Evolutionary conservation across 208 protist species (phyloP).

Genomic region (Willaertia magna): DNA sequence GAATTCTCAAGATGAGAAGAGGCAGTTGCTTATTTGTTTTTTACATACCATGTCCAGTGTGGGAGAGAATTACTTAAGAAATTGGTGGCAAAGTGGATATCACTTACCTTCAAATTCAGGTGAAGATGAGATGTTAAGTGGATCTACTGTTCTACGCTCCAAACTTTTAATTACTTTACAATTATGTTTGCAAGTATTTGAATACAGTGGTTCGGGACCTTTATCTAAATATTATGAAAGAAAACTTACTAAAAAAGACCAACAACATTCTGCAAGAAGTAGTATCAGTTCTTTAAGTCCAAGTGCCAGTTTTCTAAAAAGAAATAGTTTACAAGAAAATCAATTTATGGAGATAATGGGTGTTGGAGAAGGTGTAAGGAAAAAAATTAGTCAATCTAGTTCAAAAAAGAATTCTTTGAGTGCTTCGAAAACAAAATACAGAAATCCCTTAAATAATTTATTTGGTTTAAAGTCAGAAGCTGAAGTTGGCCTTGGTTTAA

Average conservation of each 20-base stretch:
- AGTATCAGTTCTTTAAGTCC: not conserved
- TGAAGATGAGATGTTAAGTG: not conserved
- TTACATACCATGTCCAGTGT: not conserved
- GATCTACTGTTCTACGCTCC: too few relatives aligned
- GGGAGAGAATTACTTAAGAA: not conserved
- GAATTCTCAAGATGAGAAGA: not conserved
- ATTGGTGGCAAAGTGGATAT: not conserved
- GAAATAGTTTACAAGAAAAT: not conserved
- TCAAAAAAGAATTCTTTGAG: too few relatives aligned
- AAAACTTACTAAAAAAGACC: not conserved
- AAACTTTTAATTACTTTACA: not conserved
- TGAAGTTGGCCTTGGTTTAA: too few relatives aligned
- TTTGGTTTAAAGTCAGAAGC: too few relatives aligned
- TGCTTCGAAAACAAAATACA: too few relatives aligned
- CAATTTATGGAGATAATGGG: not conserved
- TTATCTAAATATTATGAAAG: not conserved
- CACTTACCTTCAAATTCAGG: not conserved
- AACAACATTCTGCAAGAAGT: not conserved
- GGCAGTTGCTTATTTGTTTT: not conserved
- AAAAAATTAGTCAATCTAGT: too few relatives aligned
- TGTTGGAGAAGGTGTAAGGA: too few relatives aligned
- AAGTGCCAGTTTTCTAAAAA: too few relatives aligned
- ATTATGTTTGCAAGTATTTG: not conserved
- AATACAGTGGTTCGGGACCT: not conserved
- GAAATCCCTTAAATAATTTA: too few relatives aligned